Evolutionary conservation across 2,329 filamentous ascomycete genomes (phyloP).

Genomic region (Phyllosticta citrichinensis): DNA sequence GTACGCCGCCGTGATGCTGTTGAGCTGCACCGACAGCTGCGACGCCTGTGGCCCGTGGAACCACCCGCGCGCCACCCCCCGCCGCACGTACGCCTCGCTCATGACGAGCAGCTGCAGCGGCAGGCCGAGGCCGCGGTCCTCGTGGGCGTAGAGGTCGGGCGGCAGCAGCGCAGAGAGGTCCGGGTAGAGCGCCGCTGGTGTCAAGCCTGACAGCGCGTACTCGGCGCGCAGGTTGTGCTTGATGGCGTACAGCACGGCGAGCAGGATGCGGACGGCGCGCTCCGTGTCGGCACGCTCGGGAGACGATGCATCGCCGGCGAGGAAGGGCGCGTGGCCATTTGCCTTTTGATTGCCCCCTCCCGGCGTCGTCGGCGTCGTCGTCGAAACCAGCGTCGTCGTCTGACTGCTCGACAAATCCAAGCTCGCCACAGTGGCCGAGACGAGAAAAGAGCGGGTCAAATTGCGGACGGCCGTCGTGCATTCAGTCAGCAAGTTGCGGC

Average conservation of each 20-base stretch:
- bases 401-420: slow-evolving; percentile 11
- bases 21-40: slow-evolving; percentile 49
- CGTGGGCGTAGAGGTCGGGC: slow-evolving; percentile 29
- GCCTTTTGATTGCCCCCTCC: background rate
- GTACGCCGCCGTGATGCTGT: slow-evolving; percentile 47
- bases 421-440: slow-evolving; percentile 28
- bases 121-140: slow-evolving; percentile 49
- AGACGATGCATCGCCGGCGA: slow-evolving; percentile 15
- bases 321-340: slow-evolving; percentile 6
- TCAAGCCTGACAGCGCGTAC: slow-evolving; percentile 33
- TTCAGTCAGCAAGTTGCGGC: slow-evolving; percentile 45
- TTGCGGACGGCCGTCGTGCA: slow-evolving; percentile 51
- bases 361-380: background rate
- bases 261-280: slow-evolving; percentile 46
- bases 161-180: slow-evolving; percentile 27
- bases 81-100: slow-evolving; percentile 50
- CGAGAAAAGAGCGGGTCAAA: slow-evolving; percentile 46
- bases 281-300: slow-evolving; percentile 48
- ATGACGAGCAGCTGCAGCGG: slow-evolving; percentile 52
- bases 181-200: slow-evolving; percentile 12
- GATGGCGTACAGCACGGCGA: slow-evolving; percentile 53
- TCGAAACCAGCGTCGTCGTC: background rate
- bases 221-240: slow-evolving; percentile 56
- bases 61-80: slow-evolving; percentile 46
- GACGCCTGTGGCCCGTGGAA: slow-evolving; percentile 50